Evolutionary conservation across 2,329 filamentous ascomycete genomes (phyloP).

Genomic region (Pyrenophora tritici-repentis): DNA sequence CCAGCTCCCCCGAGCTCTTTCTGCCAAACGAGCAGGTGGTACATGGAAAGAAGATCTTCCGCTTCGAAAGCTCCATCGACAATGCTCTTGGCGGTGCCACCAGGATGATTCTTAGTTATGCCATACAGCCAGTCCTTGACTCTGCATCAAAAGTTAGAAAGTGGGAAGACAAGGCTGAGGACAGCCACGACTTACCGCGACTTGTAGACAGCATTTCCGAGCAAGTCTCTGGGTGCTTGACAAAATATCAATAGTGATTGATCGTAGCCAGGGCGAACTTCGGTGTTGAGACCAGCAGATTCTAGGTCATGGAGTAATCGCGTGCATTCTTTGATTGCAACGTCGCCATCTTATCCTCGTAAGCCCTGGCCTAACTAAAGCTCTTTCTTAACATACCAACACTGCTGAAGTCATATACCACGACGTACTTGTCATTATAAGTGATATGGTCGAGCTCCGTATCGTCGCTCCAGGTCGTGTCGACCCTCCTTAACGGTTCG

Average conservation of each 20-base stretch:
- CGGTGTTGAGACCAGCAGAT: slow-evolving; percentile 37
- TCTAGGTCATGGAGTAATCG: slow-evolving; percentile 32
- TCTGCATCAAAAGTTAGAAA: slow-evolving; percentile 47
- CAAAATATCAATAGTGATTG: slow-evolving; percentile 28
- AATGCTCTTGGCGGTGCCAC: slow-evolving; percentile 40
- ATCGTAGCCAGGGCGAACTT: slow-evolving; percentile 39
- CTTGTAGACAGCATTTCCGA: slow-evolving; percentile 38
- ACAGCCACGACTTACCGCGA: slow-evolving; percentile 26
- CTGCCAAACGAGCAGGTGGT: slow-evolving; percentile 75
- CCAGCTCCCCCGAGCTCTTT: slow-evolving; percentile 78
- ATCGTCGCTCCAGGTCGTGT: slow-evolving; percentile 33
- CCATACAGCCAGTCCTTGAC: slow-evolving; percentile 87
- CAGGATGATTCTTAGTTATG: slow-evolving; percentile 67
- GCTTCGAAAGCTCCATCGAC: slow-evolving; percentile 74
- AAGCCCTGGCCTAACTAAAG: not conserved
- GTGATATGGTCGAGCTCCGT: slow-evolving; percentile 28
- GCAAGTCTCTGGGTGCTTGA: not conserved
- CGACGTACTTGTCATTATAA: slow-evolving; percentile 42
- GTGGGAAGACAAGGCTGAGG: not conserved
- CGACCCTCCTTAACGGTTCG: slow-evolving; percentile 24
- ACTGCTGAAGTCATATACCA: slow-evolving; percentile 37
- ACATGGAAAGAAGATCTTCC: slow-evolving; percentile 76
- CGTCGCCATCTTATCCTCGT: slow-evolving; percentile 20
- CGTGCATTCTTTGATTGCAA: slow-evolving; percentile 29
- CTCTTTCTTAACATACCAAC: slow-evolving; percentile 24